Base-by-base conservation (phyloP, 1,284 basidiomycete species). In the Jaminaea rosea region DNA sequence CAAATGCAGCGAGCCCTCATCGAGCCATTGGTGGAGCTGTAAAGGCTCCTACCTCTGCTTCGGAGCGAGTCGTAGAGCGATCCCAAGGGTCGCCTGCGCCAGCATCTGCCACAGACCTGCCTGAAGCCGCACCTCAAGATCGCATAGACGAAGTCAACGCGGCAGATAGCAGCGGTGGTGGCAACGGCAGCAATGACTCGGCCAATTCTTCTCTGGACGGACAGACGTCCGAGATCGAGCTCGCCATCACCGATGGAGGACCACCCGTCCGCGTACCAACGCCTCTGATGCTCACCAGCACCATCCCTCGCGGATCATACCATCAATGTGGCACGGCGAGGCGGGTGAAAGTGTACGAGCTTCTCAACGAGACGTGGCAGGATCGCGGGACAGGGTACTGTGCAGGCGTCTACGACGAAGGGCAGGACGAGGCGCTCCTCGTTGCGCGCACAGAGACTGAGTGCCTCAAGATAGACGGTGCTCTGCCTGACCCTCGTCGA, bases 301-400 rank as follows among this genome's bases (percentile, higher is more conserved):
- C 69, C 21, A 62, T 69, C 6, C 62, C 66, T 1, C 54, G 71
- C 9, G 71, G 71, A 19, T 51, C 53, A 29, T 73, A 62, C 34
- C 71, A 73, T 41, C 71, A 73, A 37, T 73, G 71, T 47, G 71
- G 71, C 23, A 69, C 69, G 2, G 71, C 69, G 10, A 57, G 71
- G 15, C 54, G 71, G 3, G 71, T 73, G 48, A 73, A 73, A 44
- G 63, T 73, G 26, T 73, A 73, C 53, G 65, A 66, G 50, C 60
- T 73, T 28, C 57, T 69, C 49, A 63, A 61, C 31, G 69, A 73
- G 26, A 63, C 56, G 6, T 73, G 71, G 71, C 57, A 56, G 44
- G 71, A 73, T 48, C 52, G 65, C 17, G 71, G 71, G 24, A 73
- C 71, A 8, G 71, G 71, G 29, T 73, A 68, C 46, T 73, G 71